Conservation (phyloP, 2,329 filamentous ascomycete genomes). For the Aspergillus versicolor region DNA sequence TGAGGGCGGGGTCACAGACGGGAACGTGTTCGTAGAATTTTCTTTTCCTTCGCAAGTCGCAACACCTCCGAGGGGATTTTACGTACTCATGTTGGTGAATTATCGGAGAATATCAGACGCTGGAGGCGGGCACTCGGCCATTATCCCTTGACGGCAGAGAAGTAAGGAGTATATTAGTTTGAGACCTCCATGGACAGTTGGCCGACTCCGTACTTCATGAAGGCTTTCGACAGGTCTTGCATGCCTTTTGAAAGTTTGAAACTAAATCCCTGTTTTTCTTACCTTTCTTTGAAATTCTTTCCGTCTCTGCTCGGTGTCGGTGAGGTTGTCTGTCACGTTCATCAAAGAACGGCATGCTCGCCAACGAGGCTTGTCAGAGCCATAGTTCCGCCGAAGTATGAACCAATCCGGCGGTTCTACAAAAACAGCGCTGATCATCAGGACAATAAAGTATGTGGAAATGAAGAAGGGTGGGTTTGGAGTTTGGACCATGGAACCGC, state of each 20-base stretch:
- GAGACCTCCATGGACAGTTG: background rate
- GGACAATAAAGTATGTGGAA: conserved; percentile 3
- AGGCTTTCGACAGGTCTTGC: background rate
- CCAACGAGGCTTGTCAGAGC: conserved; percentile 5
- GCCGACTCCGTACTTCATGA: background rate
- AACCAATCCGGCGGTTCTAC: conserved; percentile 6
- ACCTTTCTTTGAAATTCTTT: background rate
- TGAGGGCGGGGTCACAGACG: conserved; percentile 3
- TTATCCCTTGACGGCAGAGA: background rate
- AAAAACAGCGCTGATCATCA: conserved; percentile 8
- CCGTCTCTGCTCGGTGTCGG: background rate
- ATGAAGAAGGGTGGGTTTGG: conserved; percentile 5
- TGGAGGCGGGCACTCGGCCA: background rate
- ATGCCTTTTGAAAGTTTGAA: background rate
- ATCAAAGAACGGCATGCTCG: background rate
- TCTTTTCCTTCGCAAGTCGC: background rate
- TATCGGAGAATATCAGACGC: conserved; percentile 4
- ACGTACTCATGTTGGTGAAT: background rate
- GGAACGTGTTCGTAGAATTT: conserved; percentile 6
- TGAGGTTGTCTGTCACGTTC: conserved; percentile 6
- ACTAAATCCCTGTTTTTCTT: background rate
- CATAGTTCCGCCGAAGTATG: conserved; percentile 4
- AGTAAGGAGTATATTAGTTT: conserved; percentile 9
- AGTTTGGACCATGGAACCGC: conserved; percentile 3
- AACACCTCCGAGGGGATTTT: background rate